Base-by-base conservation (phyloP, 1,284 basidiomycete species). In the Ceratorhiza oryzae-sativae region DNA sequence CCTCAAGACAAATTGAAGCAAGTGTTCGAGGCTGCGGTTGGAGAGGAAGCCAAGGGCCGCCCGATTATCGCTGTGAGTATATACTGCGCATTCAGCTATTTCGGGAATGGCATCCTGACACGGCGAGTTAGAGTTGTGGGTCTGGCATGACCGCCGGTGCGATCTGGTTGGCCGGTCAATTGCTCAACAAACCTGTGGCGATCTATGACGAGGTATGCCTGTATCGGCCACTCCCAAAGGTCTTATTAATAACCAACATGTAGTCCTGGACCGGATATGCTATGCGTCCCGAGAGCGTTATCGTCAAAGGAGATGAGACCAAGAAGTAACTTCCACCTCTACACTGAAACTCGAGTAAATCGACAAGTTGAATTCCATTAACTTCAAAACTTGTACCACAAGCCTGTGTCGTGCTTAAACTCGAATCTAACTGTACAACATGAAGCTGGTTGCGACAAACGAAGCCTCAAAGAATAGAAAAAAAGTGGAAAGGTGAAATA, bases 141-240 rank as follows among this genome's bases (percentile, higher is more conserved):
- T 94, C 92, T 77, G 97, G 97, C 18, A 99, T 99, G 97, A 98
- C 96, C 13, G 97, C 97, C 1, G 93, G 88, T 5, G 84, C 97
- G 5, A 84, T 98, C 12, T 98, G 96, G 95, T 83, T 97, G 71
- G 95, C 77, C 3, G 76, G 76, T n/a, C 70, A 76, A 25, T 55
- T 75, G 60, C 70, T 74, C 39, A 77, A 78, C 6, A 76, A 77
- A 6, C 76, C 77, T 45, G 76, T 80, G 55, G 77, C 77, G 5
- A 76, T 83, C 13, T 84, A 83, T 71, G 82, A 83, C 71, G 82
- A 84, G 78, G 77, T 74, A 49, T 10, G 71, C 23, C 39, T 30
- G 27, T 12, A 10, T 20, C 55, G 34, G 58, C 41, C n/a, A 58
- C 42, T 61, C 6, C 71, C 58, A 76, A 67, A 56, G 20, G 46